Evolutionary conservation across 495 filamentous ascomycete species (phyloP), one percentile per base, ranked within the genome.

Genomic region (Tuber magnatum): DNA sequence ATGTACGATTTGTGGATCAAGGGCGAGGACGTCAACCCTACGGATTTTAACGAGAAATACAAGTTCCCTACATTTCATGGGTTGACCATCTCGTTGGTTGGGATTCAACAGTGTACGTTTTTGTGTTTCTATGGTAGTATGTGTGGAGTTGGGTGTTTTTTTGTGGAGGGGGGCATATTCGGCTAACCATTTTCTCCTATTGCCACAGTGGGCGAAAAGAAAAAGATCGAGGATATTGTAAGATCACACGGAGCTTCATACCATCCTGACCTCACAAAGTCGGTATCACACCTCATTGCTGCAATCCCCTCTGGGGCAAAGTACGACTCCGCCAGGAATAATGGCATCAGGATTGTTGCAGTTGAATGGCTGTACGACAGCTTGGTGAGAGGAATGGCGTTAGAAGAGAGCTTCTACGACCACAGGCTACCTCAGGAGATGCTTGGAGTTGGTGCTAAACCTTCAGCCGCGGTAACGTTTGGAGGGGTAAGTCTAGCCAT

Each of bases 231-330:
- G 76, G 87, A 91, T 68, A 86, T 84, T 35, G 87, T 94, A 40
- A 83, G 83, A 73, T 81, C 85, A 24, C 90, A 97, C 81, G 93
- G 94, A 44, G 95, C 90, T 12, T 85, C 88, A 65, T 98, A 97
- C 81, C 88, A 91, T 40, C 92, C 91, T 71, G 94, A 98, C 80
- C 87, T 99, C 72, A 95, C 93, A 22, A 92, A 89, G 76, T 84
- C 85, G n/a, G 91, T 96, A 76, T 94, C 93, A 16, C 93, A 98
- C 84, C 88, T 99, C 35, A 90, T 99, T 76, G 93, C 93, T 51
- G 88, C 87, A 73, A 88, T 87, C 73, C 88, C 94, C 22, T 88
- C 90, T 70, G 94, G 96, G 18, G 89, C 91, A 51, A 98, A 99
- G 83, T 99, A 96, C 80, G 88, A 90, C 68, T 92, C 93, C 75